These are phyloP conservation scores for Synura sp. DNA, from an alignment of 352 stramenopile species.

Conservation along the genomic window DNA sequence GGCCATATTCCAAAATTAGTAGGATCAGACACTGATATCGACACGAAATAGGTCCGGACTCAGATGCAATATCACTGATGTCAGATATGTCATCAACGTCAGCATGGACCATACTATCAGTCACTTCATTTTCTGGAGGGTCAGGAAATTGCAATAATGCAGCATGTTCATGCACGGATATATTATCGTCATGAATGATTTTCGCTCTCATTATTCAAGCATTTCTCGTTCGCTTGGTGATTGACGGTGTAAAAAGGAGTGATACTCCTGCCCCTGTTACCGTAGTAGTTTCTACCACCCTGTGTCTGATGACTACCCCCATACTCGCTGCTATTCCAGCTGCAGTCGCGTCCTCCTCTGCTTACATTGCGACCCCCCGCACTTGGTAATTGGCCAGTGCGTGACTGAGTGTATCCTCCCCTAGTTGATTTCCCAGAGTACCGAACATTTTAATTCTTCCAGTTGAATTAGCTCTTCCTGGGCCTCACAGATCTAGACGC, in stretches of 20 bases:
- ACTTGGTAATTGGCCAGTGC: neutral
- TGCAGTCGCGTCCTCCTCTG: neutral
- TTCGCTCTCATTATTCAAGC: neutral
- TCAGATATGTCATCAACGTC: neutral
- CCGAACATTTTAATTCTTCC: no score
- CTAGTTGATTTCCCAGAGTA: no score
- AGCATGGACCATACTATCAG: neutral
- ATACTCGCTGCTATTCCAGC: neutral
- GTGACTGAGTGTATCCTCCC: constrained; percentile 1
- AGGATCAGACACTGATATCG: no score
- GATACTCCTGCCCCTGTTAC: constrained; percentile 15
- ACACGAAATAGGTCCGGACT: neutral
- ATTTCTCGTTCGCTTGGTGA: neutral
- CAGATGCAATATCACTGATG: neutral
- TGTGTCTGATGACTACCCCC: neutral
- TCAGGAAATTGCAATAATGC: neutral
- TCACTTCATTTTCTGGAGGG: constrained; percentile 8
- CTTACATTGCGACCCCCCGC: neutral
- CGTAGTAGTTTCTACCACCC: constrained; percentile 7
- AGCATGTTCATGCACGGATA: constrained; percentile 24
- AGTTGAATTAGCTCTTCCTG: no score
- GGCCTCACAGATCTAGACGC: no score
- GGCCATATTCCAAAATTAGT: no score
- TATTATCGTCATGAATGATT: constrained; percentile 16
- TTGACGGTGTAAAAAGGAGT: neutral